Conservation (phyloP, 148 eudicot genomes). For the Vaccinium darrowii region DNA sequence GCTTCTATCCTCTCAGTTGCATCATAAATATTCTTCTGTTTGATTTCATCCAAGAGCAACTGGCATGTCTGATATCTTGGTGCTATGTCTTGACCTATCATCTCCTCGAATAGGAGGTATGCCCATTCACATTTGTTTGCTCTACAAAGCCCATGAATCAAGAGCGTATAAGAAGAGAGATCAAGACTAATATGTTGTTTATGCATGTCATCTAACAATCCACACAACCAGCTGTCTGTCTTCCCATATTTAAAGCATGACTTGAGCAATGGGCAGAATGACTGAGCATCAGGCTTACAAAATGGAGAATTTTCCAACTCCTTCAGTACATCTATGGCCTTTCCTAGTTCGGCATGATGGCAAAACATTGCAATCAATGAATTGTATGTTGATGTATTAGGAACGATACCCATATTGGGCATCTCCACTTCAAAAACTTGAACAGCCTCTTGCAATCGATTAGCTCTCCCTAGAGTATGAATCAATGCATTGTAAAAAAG, state of each 20-base stretch:
- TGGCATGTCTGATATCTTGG: constrained; percentile 66
- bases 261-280: constrained; percentile 73
- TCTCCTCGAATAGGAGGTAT: constrained; percentile 57
- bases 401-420: constrained; percentile 46
- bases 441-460: constrained; percentile 47
- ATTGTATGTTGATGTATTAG: constrained; percentile 79
- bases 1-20: constrained; percentile 58
- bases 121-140: constrained; percentile 60
- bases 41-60: constrained; percentile 56
- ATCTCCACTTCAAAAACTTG: constrained; percentile 62
- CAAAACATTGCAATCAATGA: constrained; percentile 72
- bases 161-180: constrained; percentile 58
- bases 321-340: constrained; percentile 49
- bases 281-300: constrained; percentile 74
- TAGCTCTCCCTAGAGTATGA: constrained; percentile 70
- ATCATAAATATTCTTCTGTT: constrained; percentile 46
- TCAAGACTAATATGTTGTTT: constrained; percentile 82
- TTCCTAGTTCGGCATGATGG: constrained; percentile 43
- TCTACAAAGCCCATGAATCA: constrained; percentile 82
- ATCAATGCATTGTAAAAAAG: constrained; percentile 74
- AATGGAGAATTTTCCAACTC: constrained; percentile 44
- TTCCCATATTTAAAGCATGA: constrained; percentile 51
- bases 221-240: constrained; percentile 34
- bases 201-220: constrained; percentile 61
- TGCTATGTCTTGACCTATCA: constrained; percentile 59